Evolutionary conservation across 345 rosid genomes (phyloP), one percentile per base, ranked within the genome.

Genomic region (Arabidopsis arenosa): DNA sequence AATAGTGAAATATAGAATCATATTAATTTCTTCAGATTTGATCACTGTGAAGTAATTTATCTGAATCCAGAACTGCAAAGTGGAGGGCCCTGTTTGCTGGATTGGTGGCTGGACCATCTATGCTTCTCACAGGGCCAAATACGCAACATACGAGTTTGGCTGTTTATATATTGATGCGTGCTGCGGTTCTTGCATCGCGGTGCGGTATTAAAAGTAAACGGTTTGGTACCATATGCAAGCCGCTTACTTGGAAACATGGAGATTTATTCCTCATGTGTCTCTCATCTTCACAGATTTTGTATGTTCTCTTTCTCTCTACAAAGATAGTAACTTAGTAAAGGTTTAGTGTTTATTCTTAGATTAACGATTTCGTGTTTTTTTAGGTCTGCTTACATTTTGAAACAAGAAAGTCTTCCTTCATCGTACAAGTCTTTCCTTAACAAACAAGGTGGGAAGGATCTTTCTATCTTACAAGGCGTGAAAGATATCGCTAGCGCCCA

Each of bases 231-330:
- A 55, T 85, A n/a, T 94, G 97, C 75, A 89, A 88, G 79, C 98
- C 98, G 33, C 97, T 94, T 72, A 89, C 98, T 43, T 94, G 98
- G 98, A 92, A 89, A 89, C 97, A 94, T 48, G 96, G 97, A 2
- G 98, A 94, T 78, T 72, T 90, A 49, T 90, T 94, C 76, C 95
- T 94, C 51, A 94, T 92, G 98, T 94, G 97, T 78, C 95, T 92
- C 67, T 90, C 98, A 9, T 94, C 97, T 7, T 92, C 93, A 1
- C 96, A 94, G 86, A 90, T 92, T 83, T 78, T 94, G 98, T 92
- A 86, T 55, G 93, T 80, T 73, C 21, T 55, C 47, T 57, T 26
- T 69, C 37, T 54, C 15, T 36, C 63, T 63, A 4, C 41, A 13
- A 18, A 17, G 59, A 37, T 66, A 30, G 15, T 3, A 48, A 48